Percentiles rank a stretch among this genome's conserved stretches.
Conservation (phyloP, 495 filamentous ascomycete species). For the Neurospora sp. region DNA sequence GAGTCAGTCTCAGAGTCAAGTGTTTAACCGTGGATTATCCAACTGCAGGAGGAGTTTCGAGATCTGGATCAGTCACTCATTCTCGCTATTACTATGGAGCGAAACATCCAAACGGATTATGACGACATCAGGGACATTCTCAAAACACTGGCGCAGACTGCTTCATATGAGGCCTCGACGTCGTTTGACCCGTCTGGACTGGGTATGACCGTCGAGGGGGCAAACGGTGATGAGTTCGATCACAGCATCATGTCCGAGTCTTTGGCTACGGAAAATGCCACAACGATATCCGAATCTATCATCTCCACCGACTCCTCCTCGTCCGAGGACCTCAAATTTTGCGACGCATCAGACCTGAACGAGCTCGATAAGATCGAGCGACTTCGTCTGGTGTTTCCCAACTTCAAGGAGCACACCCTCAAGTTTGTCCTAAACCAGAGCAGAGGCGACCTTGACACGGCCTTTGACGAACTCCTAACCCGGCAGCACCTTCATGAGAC, state of each 20-base stretch:
- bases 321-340: conserved; percentile 12
- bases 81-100: conserved; percentile 20
- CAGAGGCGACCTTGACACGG: conserved; percentile 49
- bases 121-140: conserved; percentile 51
- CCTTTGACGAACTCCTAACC: conserved; percentile 76
- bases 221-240: conserved; percentile 4
- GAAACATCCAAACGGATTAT: conserved; percentile 59
- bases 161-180: conserved; percentile 45
- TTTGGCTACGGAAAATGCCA: conserved; percentile 11
- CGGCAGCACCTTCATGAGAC: conserved; percentile 58
- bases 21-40: not conserved
- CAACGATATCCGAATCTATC: conserved; percentile 20
- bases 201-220: conserved; percentile 18
- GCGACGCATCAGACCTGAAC: conserved; percentile 35
- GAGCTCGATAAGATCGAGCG: conserved; percentile 46
- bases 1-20: not conserved
- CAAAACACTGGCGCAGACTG: conserved; percentile 47
- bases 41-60: conserved; percentile 20
- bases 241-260: conserved; percentile 2
- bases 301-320: conserved; percentile 9
- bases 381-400: conserved; percentile 62
- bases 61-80: conserved; percentile 23
- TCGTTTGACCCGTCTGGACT: conserved; percentile 74
- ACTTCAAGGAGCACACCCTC: conserved; percentile 52
- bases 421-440: conserved; percentile 53